phyloP scores from a whole-genome alignment of 768 basidiomycete genomes.

The Tephrocybe rancida region DNA sequence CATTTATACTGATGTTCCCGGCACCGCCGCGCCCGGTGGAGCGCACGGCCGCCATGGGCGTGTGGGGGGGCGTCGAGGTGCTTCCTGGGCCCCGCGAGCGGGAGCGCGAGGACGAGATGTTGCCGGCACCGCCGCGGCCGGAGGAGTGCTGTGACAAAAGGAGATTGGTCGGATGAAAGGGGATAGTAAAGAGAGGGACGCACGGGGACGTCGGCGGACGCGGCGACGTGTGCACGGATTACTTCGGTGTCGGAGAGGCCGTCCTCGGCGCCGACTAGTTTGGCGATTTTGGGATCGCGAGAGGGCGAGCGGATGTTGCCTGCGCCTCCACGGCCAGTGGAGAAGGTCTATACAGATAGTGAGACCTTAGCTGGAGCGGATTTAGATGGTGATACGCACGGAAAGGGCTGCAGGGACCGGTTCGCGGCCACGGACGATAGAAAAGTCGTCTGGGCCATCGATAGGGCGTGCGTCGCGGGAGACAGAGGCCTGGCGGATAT shows the following conservation, averaged over 20 bases:
- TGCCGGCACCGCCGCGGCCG: constrained; percentile 69
- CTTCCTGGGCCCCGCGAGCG: constrained; percentile 36
- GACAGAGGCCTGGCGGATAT: constrained; percentile 56
- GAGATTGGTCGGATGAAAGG: not conserved
- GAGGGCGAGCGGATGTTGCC: constrained; percentile 90
- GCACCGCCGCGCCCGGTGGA: constrained; percentile 22
- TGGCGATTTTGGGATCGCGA: constrained; percentile 38
- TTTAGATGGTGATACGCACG: constrained; percentile 28
- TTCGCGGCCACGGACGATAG: constrained; percentile 64
- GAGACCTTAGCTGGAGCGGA: not conserved
- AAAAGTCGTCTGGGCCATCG: constrained; percentile 57
- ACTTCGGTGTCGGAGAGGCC: constrained; percentile 32
- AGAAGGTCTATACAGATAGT: constrained; percentile 36
- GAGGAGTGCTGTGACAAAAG: constrained; percentile 46
- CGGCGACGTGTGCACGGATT: constrained; percentile 35
- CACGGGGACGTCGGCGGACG: constrained; percentile 35
- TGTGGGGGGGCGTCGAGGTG: not conserved
- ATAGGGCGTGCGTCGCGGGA: constrained; percentile 46
- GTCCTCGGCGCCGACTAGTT: constrained; percentile 26
- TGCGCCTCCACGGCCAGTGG: constrained; percentile 82
- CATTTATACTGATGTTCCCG: constrained; percentile 13
- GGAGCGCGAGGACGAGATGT: constrained; percentile 53
- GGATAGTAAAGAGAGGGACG: constrained; percentile 18
- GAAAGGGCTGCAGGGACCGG: constrained; percentile 34
- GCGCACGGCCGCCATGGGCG: constrained; percentile 1